phyloP scores from a whole-genome alignment of 2,329 filamentous ascomycete species.

The Coniochaeta sp. region DNA sequence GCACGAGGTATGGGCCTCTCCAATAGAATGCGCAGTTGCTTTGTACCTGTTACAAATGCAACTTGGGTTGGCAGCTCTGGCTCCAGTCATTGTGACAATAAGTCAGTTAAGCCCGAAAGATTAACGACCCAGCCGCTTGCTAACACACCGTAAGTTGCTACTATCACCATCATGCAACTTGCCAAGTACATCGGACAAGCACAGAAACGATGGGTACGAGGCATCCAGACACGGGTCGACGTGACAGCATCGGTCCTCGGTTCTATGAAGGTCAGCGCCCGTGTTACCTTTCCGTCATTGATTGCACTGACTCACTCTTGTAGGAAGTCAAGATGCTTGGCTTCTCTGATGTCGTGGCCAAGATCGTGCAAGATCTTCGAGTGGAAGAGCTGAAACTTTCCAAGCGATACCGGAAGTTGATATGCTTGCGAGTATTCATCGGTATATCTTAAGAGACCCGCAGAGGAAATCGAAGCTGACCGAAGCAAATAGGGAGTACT shows the following conservation, averaged over 20 bases:
- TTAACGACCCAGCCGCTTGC: too few species aligned
- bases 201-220: conserved; percentile 21
- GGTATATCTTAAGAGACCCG: too few species aligned
- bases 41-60: conserved; percentile 6
- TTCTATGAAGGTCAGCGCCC: conserved; percentile 19
- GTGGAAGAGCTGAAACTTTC: conserved; percentile 5
- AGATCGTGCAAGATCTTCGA: conserved; percentile 4
- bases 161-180: conserved; percentile 11
- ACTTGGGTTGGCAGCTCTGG: conserved; percentile 3
- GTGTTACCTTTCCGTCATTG: neutral
- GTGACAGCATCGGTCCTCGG: conserved; percentile 19
- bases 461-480: neutral
- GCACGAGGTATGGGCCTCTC: conserved; percentile 6
- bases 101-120: neutral
- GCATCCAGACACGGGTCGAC: conserved; percentile 20
- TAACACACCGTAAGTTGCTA: conserved; percentile 6
- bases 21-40: conserved; percentile 5
- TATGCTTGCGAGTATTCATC: conserved; percentile 4
- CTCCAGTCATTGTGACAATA: conserved; percentile 12
- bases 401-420: conserved; percentile 5
- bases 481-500: conserved; percentile 13
- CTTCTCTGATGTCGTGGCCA: conserved; percentile 1
- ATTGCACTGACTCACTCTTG: neutral
- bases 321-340: conserved; percentile 22
- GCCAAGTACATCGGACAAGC: conserved; percentile 15